phyloP scores from a whole-genome alignment of 169 alveolate species.

The Perkinsus chesapeaki region DNA sequence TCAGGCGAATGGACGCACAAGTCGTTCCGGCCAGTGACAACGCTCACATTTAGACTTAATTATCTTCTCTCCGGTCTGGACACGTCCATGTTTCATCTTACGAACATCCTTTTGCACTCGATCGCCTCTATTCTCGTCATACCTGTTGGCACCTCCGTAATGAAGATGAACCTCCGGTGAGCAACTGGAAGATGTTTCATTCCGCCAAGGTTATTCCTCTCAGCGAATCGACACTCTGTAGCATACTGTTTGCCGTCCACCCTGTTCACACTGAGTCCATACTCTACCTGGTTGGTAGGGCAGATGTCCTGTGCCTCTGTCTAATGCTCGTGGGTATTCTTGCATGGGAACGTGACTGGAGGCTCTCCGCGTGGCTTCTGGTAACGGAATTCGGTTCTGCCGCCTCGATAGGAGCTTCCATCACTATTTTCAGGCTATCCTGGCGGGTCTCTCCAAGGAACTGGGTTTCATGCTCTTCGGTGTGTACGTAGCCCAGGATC shows the following conservation, averaged over 20 bases:
- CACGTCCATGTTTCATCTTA: conserved; percentile 16
- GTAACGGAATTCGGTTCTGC: neutral
- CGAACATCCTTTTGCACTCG: conserved; percentile 14
- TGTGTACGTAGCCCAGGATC: neutral
- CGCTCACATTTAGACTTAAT: conserved; percentile 18
- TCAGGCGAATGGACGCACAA: conserved; percentile 27
- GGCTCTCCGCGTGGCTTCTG: neutral
- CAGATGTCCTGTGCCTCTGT: conserved; percentile 14
- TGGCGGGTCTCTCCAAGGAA: neutral
- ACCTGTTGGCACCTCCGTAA: neutral
- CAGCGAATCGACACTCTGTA: neutral
- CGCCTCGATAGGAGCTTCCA: neutral
- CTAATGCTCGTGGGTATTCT: neutral
- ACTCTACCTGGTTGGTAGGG: conserved; percentile 30
- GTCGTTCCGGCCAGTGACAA: conserved; percentile 25
- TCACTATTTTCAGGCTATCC: neutral
- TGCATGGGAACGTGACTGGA: neutral
- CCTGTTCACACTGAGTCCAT: conserved; percentile 32
- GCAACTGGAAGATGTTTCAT: neutral
- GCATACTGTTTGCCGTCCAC: conserved; percentile 8
- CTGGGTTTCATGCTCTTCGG: neutral
- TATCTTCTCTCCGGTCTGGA: conserved; percentile 18
- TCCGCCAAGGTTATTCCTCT: neutral
- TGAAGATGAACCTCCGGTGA: neutral
- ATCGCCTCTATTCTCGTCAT: neutral